phyloP scores from a whole-genome alignment of 208 protist genomes.

The Wallacemonas sp. region DNA sequence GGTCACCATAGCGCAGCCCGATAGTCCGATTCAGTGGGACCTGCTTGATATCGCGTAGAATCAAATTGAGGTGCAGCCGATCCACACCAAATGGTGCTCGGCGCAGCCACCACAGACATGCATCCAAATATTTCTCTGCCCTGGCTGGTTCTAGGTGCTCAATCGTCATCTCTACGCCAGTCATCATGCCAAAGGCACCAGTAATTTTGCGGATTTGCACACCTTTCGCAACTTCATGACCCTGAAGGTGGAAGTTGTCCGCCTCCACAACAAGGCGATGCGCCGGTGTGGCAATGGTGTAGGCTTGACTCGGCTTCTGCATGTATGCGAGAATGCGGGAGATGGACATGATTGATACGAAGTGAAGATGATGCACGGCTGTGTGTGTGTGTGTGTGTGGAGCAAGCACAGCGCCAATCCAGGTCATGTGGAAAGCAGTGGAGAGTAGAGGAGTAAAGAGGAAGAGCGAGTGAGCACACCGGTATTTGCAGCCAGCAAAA shows the following conservation, averaged over 20 bases:
- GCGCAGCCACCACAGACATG: conserved; percentile 1
- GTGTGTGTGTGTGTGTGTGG: no score
- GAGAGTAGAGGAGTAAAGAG: no score
- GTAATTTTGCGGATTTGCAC: background rate
- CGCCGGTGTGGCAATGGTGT: background rate
- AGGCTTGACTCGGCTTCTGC: background rate
- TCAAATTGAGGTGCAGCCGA: background rate
- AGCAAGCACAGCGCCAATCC: no score
- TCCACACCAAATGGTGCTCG: background rate
- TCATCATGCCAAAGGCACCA: background rate
- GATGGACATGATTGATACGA: no score
- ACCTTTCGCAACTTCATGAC: background rate
- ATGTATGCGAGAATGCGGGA: no score
- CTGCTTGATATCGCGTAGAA: background rate
- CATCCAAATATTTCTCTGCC: background rate
- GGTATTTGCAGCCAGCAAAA: no score
- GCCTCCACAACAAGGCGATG: background rate
- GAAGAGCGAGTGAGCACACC: no score
- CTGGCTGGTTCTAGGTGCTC: background rate
- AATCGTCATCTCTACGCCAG: background rate
- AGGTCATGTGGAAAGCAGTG: no score
- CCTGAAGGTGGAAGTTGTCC: background rate
- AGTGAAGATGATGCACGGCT: no score
- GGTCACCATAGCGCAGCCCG: no score
- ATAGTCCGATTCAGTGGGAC: background rate